phyloP scores from a whole-genome alignment of 2,329 filamentous ascomycete species.

The Amphichorda felina region DNA sequence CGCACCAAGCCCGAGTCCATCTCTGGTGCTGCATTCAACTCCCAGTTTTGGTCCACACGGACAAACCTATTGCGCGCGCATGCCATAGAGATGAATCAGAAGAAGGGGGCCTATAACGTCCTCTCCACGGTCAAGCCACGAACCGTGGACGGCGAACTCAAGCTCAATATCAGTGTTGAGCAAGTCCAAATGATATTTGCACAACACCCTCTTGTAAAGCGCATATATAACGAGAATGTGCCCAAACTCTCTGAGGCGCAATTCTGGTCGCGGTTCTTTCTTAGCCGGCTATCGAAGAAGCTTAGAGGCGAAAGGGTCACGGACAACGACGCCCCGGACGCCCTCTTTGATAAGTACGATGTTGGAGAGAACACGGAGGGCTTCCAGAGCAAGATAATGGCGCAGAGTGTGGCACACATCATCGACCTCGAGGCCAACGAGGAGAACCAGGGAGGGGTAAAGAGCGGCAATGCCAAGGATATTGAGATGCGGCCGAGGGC shows the following conservation, averaged over 20 bases:
- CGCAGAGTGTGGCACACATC: slow-evolving; percentile 68
- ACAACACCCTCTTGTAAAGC: slow-evolving; percentile 83
- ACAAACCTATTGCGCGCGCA: slow-evolving; percentile 78
- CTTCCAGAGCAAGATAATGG: slow-evolving; percentile 39
- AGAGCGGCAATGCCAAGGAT: slow-evolving; percentile 74
- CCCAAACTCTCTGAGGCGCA: slow-evolving; percentile 66
- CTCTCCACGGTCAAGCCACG: slow-evolving; percentile 74
- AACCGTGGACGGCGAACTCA: slow-evolving; percentile 41
- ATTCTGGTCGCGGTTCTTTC: slow-evolving; percentile 93
- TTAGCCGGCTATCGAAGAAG: slow-evolving; percentile 81
- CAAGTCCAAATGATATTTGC: slow-evolving; percentile 85
- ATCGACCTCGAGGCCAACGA: slow-evolving; percentile 93
- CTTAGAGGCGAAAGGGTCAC: slow-evolving; percentile 79
- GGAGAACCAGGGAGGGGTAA: slow-evolving; percentile 79
- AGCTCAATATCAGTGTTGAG: slow-evolving; percentile 70
- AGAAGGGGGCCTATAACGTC: slow-evolving; percentile 85
- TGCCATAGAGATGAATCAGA: slow-evolving; percentile 79
- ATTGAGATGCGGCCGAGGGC: slow-evolving; percentile 74
- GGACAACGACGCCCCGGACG: slow-evolving; percentile 65
- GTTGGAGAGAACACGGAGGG: slow-evolving; percentile 52
- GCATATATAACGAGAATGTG: slow-evolving; percentile 87
- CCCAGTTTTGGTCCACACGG: slow-evolving; percentile 90
- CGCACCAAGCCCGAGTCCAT: slow-evolving; percentile 77
- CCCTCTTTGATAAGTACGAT: slow-evolving; percentile 77
- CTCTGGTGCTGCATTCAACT: slow-evolving; percentile 68